Percentiles rank a stretch among this genome's conserved stretches.
phyloP scores from a whole-genome alignment of 139 green algal species.

The Closterium sp. region DNA sequence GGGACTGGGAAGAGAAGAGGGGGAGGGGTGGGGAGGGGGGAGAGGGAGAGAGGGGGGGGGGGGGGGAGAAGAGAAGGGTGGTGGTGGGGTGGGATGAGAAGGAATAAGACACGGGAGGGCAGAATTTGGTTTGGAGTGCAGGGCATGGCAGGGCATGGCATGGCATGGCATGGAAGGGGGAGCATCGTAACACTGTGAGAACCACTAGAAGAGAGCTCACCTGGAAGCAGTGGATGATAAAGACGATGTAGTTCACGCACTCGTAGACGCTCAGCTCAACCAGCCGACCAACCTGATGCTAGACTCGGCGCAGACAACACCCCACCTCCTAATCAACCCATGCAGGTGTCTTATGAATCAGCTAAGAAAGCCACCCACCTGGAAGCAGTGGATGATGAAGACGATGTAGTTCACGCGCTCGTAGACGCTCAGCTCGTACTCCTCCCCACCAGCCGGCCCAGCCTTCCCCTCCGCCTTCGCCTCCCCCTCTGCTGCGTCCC shows the following conservation, averaged over 20 bases:
- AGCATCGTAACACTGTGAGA: no score
- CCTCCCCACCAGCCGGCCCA: neutral
- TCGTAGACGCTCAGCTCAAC: constrained; percentile 65
- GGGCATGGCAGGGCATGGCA: neutral
- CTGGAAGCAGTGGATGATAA: constrained; percentile 84
- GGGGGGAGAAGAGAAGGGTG: constrained; percentile 60
- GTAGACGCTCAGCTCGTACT: constrained; percentile 55
- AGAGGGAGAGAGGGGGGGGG: neutral
- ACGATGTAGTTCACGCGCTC: constrained; percentile 80
- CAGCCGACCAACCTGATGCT: no score
- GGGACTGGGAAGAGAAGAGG: neutral
- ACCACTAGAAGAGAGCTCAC: constrained; percentile 53
- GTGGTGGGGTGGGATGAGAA: constrained; percentile 66
- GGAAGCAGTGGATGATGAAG: constrained; percentile 85
- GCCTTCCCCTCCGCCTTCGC: neutral
- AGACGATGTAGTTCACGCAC: constrained; percentile 77
- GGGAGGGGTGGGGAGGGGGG: neutral
- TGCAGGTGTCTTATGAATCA: neutral
- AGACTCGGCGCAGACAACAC: no score
- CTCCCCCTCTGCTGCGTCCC: neutral
- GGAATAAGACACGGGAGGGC: neutral
- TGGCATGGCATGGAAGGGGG: no score
- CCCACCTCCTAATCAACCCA: neutral
- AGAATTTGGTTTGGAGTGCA: neutral
- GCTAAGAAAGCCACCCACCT: constrained; percentile 53